phyloP scores from a whole-genome alignment of 352 stramenopile genomes.

The Phytophthora constricta region DNA sequence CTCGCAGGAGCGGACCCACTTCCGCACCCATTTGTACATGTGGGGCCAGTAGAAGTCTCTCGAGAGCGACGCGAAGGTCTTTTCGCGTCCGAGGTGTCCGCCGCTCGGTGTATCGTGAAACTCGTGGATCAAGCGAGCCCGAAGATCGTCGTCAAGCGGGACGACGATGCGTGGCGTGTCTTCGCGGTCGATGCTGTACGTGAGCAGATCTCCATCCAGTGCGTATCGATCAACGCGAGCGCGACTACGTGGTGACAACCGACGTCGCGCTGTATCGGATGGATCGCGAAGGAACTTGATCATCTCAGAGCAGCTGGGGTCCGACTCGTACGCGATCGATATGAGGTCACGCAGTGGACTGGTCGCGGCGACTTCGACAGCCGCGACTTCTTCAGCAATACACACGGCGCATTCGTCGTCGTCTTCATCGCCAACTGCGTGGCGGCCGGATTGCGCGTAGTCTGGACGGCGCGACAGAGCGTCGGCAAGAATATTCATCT shows the following conservation, averaged over 20 bases:
- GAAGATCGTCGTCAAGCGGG: conserved; percentile 14
- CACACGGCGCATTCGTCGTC: background rate
- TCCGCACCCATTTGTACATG: conserved; percentile 21
- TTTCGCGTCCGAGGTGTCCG: conserved; percentile 26
- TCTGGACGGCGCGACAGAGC: background rate
- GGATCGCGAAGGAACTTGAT: conserved; percentile 11
- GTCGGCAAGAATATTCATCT: background rate
- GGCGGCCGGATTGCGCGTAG: background rate
- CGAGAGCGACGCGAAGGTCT: conserved; percentile 14
- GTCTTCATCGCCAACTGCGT: background rate
- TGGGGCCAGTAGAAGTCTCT: conserved; percentile 29
- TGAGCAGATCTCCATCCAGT: conserved; percentile 1
- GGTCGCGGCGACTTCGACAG: background rate
- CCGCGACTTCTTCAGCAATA: conserved; percentile 3
- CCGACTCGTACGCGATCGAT: background rate
- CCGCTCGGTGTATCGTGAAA: conserved; percentile 16
- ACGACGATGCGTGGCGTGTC: conserved; percentile 9
- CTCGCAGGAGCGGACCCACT: conserved; percentile 29
- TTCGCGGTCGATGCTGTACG: conserved; percentile 3
- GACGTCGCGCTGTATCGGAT: background rate
- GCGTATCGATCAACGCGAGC: background rate
- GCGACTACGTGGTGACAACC: background rate
- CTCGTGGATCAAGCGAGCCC: conserved; percentile 12
- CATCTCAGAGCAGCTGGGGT: background rate
- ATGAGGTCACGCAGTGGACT: background rate